phyloP scores from a whole-genome alignment of 805 yeast genomes.

The Kodamaea laetipori region DNA sequence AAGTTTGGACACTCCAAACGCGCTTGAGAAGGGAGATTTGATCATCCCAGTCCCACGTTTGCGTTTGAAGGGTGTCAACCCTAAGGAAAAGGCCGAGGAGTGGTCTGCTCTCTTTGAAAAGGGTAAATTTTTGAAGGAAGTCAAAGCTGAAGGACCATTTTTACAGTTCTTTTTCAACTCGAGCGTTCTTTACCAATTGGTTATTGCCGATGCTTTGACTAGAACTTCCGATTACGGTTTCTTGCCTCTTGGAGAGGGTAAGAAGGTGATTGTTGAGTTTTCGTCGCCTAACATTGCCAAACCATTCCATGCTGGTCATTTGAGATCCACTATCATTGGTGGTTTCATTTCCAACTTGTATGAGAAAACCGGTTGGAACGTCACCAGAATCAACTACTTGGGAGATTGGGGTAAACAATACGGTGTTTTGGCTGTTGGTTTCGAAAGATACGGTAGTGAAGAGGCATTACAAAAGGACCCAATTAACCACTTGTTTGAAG shows the following conservation, averaged over 20 bases:
- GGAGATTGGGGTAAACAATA: constrained; percentile 99
- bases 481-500: constrained; percentile 91
- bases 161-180: constrained; percentile 85
- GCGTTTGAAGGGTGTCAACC: constrained; percentile 74
- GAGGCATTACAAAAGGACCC: constrained; percentile 74
- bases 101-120: constrained; percentile 79
- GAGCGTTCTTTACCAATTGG: constrained; percentile 62
- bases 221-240: constrained; percentile 69
- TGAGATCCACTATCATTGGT: constrained; percentile 96
- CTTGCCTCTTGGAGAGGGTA: constrained; percentile 66
- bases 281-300: constrained; percentile 98
- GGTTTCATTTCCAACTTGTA: constrained; percentile 90
- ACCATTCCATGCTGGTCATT: constrained; percentile 99
- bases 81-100: constrained; percentile 68
- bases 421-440: constrained; percentile 94
- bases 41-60: constrained; percentile 89
- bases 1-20: constrained; percentile 84
- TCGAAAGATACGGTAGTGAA: constrained; percentile 79
- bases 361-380: constrained; percentile 92
- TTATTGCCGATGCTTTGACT: constrained; percentile 66
- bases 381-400: constrained; percentile 84
- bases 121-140: constrained; percentile 67
- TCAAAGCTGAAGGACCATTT: constrained; percentile 85
- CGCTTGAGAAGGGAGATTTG: constrained; percentile 89
- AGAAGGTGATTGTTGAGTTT: constrained; percentile 79